Evolutionary conservation across 306 rosid genomes (phyloP).

Genomic region (Prunus dulcis): DNA sequence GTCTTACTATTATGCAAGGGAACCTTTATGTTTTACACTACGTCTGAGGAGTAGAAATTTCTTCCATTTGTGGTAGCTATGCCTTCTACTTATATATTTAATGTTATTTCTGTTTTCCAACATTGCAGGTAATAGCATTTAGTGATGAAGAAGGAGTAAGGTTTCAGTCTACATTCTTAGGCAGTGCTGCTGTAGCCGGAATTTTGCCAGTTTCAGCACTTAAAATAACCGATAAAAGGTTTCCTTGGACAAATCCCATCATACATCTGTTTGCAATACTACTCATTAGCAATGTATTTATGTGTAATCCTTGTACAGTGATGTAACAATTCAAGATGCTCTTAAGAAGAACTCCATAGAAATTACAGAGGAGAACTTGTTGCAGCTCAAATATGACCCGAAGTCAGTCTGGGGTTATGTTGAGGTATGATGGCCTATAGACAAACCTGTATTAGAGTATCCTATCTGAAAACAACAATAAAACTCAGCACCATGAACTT

Average conservation of each 20-base stretch:
- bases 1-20: background rate
- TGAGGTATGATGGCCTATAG: slow-evolving; percentile 51
- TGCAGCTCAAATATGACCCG: slow-evolving; percentile 78
- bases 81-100: background rate
- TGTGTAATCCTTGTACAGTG: slow-evolving; percentile 44
- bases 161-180: slow-evolving; percentile 91
- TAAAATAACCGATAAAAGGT: slow-evolving; percentile 82
- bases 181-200: slow-evolving; percentile 90
- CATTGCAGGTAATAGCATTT: slow-evolving; percentile 83
- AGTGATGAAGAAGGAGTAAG: slow-evolving; percentile 97
- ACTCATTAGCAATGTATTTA: slow-evolving; percentile 17
- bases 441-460: too few relatives aligned
- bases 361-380: slow-evolving; percentile 56
- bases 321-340: slow-evolving; percentile 51
- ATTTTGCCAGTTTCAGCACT: slow-evolving; percentile 61
- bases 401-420: slow-evolving; percentile 85
- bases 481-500: background rate
- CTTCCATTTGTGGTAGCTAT: background rate
- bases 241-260: slow-evolving; percentile 19
- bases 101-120: slow-evolving; percentile 20
- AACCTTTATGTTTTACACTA: background rate
- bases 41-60: too few relatives aligned
- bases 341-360: slow-evolving; percentile 59
- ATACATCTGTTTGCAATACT: background rate
- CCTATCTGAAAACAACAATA: too few relatives aligned